Base-by-base conservation (phyloP, 768 basidiomycete species). In the Clitopilus passeckerianus region DNA sequence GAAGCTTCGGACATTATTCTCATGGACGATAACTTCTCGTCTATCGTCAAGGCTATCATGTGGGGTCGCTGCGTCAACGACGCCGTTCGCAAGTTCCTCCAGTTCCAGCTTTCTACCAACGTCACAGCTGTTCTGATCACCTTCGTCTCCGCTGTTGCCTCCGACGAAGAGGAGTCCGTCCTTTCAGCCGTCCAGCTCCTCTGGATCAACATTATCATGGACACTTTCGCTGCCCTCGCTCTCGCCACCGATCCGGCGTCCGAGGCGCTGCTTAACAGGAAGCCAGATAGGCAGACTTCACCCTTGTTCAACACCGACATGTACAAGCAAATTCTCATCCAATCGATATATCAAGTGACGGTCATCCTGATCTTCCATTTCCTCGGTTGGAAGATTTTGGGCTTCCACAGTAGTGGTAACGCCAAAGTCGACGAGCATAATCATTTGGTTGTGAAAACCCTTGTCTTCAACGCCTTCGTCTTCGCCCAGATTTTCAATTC, bases 61-160 rank as follows among this genome's bases (percentile, higher is more conserved):
- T 98, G 97, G 96, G 97, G 97, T 44, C 91, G 97, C 54, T 96
- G 94, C 67, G 96, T 99, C 62, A 99, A 98, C 71, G 97, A 99
- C 67, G 87, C 95, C 0, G 97, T 98, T 55, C 87, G 90, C 70
- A 99, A 98, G 77, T 99, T 98, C 77, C 70, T 99, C 60, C 96
- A 98, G 76, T 97, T 97, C 81, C 94, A 94, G 74, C 80, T 93
- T 61, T 91, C 91, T 18, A 91, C 91, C 66, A 99, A 99, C 77
- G 85, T 98, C 61, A 95, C 95, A 6, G 97, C 97, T 33, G 95
- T 99, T 53, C 73, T 95, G 59, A 89, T 98, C 68, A 98, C 96
- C 10, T 95, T 93, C 65, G 83, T 96, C 60, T 86, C 95, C 34
- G 92, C 95, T 35, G 86, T 98, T 57, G 85, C 91, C 0, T 95